These are phyloP conservation scores for Diaporthe aspalathi DNA, from an alignment of 2,329 filamentous ascomycete species.

Conservation along the genomic window DNA sequence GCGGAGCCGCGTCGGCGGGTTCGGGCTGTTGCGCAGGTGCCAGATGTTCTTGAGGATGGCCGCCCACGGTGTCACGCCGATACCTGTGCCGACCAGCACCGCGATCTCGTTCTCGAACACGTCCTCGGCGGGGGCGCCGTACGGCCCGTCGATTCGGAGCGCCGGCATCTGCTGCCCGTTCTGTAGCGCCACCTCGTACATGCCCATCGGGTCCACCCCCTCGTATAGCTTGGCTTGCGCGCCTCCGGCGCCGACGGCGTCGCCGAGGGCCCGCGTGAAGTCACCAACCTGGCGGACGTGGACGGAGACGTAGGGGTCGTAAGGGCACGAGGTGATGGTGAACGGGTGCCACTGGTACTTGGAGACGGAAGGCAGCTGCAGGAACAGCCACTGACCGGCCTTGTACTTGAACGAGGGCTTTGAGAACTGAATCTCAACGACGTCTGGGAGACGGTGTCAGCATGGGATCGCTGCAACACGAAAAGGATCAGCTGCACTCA, in stretches of 20 bases:
- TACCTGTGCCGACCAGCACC: constrained; percentile 86
- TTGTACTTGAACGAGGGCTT: constrained; percentile 99
- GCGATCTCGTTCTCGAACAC: constrained; percentile 95
- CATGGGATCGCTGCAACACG: constrained; percentile 41
- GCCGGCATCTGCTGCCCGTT: constrained; percentile 93
- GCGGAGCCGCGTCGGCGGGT: constrained; percentile 88
- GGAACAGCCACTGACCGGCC: constrained; percentile 97
- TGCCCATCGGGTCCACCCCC: constrained; percentile 89
- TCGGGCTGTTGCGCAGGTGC: constrained; percentile 90
- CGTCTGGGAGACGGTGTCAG: constrained; percentile 66
- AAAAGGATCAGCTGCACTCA: constrained; percentile 54
- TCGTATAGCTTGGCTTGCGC: constrained; percentile 92
- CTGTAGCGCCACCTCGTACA: constrained; percentile 97
- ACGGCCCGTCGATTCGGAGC: constrained; percentile 93
- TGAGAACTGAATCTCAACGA: constrained; percentile 95
- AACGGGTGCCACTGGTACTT: constrained; percentile 97
- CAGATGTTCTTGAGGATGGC: constrained; percentile 96
- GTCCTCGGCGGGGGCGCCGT: constrained; percentile 96
- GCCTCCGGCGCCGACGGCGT: constrained; percentile 90
- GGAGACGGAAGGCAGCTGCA: constrained; percentile 91
- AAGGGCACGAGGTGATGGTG: constrained; percentile 98
- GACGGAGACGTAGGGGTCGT: constrained; percentile 92
- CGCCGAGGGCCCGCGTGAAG: constrained; percentile 93
- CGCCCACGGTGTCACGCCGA: constrained; percentile 89
- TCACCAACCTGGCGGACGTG: constrained; percentile 97